Conservation (phyloP, 345 rosid genomes). For the Moricandia moricandioides region DNA sequence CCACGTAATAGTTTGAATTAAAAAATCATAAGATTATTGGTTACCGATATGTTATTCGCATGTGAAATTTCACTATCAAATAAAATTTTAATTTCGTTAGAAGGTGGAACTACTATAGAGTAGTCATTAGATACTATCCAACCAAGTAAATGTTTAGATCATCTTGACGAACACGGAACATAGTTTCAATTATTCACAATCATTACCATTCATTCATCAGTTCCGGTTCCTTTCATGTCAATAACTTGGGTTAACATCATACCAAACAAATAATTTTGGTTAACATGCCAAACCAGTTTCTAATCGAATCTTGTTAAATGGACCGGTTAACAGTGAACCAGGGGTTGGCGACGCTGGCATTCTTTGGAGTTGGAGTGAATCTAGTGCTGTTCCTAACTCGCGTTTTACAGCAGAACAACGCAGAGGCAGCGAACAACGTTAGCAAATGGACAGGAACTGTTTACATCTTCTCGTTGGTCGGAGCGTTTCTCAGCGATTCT, state of each 20-base stretch:
- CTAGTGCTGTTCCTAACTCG: slow-evolving; percentile 93
- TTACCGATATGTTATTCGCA: background rate
- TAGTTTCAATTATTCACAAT: slow-evolving; percentile 28
- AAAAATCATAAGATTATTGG: background rate
- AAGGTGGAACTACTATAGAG: slow-evolving; percentile 22
- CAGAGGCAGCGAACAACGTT: slow-evolving; percentile 93
- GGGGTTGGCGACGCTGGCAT: slow-evolving; percentile 93
- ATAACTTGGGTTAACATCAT: background rate
- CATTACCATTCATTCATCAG: slow-evolving; percentile 28
- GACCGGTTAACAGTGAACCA: slow-evolving; percentile 73
- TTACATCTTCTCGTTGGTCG: slow-evolving; percentile 94
- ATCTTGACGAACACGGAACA: slow-evolving; percentile 37
- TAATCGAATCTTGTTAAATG: background rate
- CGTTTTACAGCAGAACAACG: slow-evolving; percentile 86
- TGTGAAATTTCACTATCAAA: background rate
- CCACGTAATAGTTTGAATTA: slow-evolving; percentile 1
- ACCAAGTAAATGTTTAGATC: slow-evolving; percentile 31
- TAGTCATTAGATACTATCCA: slow-evolving; percentile 36
- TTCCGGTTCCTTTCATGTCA: slow-evolving; percentile 32
- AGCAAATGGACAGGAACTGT: slow-evolving; percentile 99
- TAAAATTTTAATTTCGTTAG: slow-evolving; percentile 15
- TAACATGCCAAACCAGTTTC: slow-evolving; percentile 17
- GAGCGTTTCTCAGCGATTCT: slow-evolving; percentile 96
- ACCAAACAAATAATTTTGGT: slow-evolving; percentile 16
- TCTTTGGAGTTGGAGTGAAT: slow-evolving; percentile 98